Conservation (phyloP, 1,284 basidiomycete genomes). For the Trichosporon sp. region DNA sequence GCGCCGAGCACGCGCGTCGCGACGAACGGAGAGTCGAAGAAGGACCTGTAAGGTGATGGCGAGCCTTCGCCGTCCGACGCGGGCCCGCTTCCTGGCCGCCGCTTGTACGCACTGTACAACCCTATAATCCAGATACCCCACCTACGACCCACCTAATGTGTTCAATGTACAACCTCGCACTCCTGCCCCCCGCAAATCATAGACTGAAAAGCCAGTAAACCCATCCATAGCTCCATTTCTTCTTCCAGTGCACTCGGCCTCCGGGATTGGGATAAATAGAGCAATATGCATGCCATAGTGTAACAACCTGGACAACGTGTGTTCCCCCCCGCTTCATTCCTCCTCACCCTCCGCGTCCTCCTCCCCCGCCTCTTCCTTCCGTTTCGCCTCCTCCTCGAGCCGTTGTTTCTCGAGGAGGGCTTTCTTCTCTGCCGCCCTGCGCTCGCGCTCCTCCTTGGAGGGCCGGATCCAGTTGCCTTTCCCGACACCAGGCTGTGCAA, state of each 20-base stretch:
- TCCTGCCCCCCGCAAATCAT: background rate
- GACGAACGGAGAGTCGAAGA: background rate
- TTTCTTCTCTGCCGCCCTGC: slow-evolving; percentile 43
- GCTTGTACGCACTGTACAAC: background rate
- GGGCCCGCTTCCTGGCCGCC: background rate
- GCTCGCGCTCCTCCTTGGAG: slow-evolving; percentile 49
- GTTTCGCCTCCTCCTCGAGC: slow-evolving; percentile 22
- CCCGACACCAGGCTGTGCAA: slow-evolving; percentile 48
- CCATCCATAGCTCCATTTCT: too few relatives aligned
- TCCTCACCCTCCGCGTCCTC: slow-evolving; percentile 43
- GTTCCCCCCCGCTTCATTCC: slow-evolving; percentile 26
- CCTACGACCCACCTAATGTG: background rate
- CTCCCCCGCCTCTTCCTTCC: slow-evolving; percentile 33
- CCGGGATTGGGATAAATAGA: background rate
- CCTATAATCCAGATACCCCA: background rate
- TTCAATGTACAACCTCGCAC: background rate
- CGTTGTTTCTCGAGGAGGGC: slow-evolving; percentile 34
- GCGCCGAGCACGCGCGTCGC: slow-evolving; percentile 13
- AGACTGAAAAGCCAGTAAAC: too few relatives aligned
- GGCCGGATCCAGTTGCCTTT: slow-evolving; percentile 56
- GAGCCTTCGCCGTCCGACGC: too few relatives aligned
- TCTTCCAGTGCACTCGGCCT: too few relatives aligned
- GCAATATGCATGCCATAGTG: slow-evolving; percentile 18
- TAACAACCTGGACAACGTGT: slow-evolving; percentile 16
- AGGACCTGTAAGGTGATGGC: background rate